Base-by-base conservation (phyloP, 2,329 filamentous ascomycete genomes). In the Didymella sp. region DNA sequence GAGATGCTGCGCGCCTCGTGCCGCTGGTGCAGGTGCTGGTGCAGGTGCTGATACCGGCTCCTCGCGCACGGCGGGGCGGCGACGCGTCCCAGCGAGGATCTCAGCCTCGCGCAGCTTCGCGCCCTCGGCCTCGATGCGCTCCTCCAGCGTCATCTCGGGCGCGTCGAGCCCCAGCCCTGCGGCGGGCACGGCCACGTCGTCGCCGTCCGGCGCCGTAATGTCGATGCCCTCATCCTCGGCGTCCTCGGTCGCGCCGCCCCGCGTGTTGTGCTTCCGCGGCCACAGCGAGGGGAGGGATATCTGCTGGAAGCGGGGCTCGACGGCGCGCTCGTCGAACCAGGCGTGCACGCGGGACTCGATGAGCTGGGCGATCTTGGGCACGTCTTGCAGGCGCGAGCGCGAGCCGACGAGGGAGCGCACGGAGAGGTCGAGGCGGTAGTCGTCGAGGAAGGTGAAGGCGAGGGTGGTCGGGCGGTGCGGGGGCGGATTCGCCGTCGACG, bases 381-480 rank as follows among this genome's bases (percentile, higher is more conserved):
- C 90, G 73, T 96, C 91, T 71, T 95, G 90, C 3, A 96, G 79
- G 15, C 90, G 83, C 3, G 88, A 90, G n/a, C 91, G 85, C 57
- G 88, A 91, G 31, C 91, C 91, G 5, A 96, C 84, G 13, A 95
- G 82, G 50, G 89, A 92, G 60, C 90, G 85, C 25, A 94, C 90
- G 3, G 88, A 91, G 61, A 96, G 88, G 74, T 95, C 91, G 19
- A 96, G 82, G 24, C 91, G 83, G 78, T 96, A 96, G 77, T 95
- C 91, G 73, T 94, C 90, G 30, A 94, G 83, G 72, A 99, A 99
- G 54, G 92, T 96, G 76, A 99, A 98, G 0, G 91, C 91, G 75
- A 99, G 89, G 73, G 92, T 96, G 3, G 95, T 96, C 4, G 90
- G 90, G 3, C 78, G 56, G 73, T 76, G 62, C 65, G 35, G 33